Evolutionary conservation across 495 filamentous ascomycete species (phyloP).

Genomic region (Daldinia loculata): DNA sequence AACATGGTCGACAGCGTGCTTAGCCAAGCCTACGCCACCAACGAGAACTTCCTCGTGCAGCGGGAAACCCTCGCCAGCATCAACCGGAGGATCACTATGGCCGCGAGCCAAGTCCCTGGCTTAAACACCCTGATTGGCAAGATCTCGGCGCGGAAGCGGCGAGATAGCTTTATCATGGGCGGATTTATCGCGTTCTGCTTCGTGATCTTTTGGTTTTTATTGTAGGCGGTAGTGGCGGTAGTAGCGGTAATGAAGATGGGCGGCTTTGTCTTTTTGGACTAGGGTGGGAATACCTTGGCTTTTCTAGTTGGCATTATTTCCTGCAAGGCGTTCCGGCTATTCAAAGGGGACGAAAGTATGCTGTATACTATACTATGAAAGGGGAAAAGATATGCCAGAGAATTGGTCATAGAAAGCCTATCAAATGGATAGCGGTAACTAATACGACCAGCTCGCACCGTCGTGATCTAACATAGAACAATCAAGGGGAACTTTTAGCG

Average conservation of each 20-base stretch:
- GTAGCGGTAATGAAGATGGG: neutral
- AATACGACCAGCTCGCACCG: conserved; percentile 12
- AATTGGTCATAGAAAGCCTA: conserved; percentile 13
- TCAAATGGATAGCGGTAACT: conserved; percentile 7
- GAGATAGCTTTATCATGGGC: conserved; percentile 94
- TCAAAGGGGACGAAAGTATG: conserved; percentile 9
- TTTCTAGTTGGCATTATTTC: conserved; percentile 33
- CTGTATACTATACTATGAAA: conserved; percentile 41
- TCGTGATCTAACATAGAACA: conserved; percentile 3
- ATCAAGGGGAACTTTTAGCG: neutral
- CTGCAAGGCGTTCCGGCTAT: conserved; percentile 37
- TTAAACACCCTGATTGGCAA: conserved; percentile 91
- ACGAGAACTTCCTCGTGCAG: conserved; percentile 88
- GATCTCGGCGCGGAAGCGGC: conserved; percentile 93
- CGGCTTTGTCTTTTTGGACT: conserved; percentile 13
- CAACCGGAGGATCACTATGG: conserved; percentile 85
- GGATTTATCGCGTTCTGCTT: conserved; percentile 91
- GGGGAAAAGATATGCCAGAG: conserved; percentile 9
- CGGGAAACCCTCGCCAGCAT: conserved; percentile 85
- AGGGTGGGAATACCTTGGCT: conserved; percentile 32
- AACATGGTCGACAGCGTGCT: conserved; percentile 88
- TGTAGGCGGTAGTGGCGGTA: conserved; percentile 54
- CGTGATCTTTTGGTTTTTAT: conserved; percentile 83
- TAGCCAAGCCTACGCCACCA: conserved; percentile 96
- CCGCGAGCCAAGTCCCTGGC: conserved; percentile 89